phyloP scores from a whole-genome alignment of 345 rosid genomes.

The Clarkia xantiana region DNA sequence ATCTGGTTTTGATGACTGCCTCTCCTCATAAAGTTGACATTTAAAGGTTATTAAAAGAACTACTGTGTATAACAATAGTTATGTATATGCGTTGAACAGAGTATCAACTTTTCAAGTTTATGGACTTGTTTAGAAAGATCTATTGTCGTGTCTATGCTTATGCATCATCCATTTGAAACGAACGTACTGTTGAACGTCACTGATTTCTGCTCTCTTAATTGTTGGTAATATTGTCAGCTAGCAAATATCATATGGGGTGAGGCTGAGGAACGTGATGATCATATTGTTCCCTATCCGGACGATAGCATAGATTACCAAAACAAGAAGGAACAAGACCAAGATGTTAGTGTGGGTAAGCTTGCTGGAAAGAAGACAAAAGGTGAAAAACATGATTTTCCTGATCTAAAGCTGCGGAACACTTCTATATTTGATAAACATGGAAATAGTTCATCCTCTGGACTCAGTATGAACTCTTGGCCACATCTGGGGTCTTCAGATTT shows the following conservation, averaged over 20 bases:
- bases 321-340: constrained; percentile 40
- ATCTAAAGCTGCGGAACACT: constrained; percentile 26
- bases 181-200: background rate
- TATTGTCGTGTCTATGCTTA: background rate
- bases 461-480: constrained; percentile 42
- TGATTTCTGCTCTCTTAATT: background rate
- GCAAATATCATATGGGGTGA: constrained; percentile 81
- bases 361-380: constrained; percentile 28
- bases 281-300: constrained; percentile 58
- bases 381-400: constrained; percentile 24
- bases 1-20: too few relatives aligned
- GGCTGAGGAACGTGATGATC: constrained; percentile 40
- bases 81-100: too few relatives aligned
- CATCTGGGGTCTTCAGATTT: constrained; percentile 17
- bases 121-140: too few relatives aligned
- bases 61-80: too few relatives aligned
- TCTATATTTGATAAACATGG: constrained; percentile 23
- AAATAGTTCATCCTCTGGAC: constrained; percentile 31
- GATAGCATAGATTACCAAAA: constrained; percentile 28
- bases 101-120: too few relatives aligned
- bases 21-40: too few relatives aligned
- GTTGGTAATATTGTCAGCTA: constrained; percentile 39
- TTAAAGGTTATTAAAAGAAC: too few relatives aligned
- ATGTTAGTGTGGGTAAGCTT: constrained; percentile 21
- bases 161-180: too few relatives aligned